phyloP scores from a whole-genome alignment of 2,329 filamentous ascomycete species.

The Sporothrix curviconia region DNA sequence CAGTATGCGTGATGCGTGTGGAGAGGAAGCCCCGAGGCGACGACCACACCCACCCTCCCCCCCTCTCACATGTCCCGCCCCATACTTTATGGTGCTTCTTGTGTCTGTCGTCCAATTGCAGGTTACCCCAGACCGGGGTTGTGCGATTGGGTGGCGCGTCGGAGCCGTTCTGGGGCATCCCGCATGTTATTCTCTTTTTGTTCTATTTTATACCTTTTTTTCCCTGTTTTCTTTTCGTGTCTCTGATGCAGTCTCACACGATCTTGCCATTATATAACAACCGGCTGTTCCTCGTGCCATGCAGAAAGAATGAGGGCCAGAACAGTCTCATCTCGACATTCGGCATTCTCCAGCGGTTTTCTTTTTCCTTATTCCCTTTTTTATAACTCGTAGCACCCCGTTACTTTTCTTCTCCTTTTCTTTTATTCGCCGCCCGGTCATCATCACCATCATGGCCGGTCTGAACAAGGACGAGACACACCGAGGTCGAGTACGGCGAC shows the following conservation, averaged over 20 bases:
- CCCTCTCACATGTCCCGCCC: too few species aligned
- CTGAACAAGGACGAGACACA: neutral
- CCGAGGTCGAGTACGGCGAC: conserved; percentile 3
- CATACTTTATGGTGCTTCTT: too few species aligned
- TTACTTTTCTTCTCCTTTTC: neutral
- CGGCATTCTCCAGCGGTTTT: neutral
- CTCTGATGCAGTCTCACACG: too few species aligned
- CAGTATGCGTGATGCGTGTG: too few species aligned
- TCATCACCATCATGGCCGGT: neutral
- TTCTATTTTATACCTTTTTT: neutral
- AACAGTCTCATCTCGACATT: neutral
- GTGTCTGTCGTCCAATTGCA: too few species aligned
- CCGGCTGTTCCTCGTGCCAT: neutral
- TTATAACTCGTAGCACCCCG: too few species aligned
- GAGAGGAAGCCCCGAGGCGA: too few species aligned
- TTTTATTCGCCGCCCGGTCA: neutral
- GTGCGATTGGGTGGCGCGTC: too few species aligned
- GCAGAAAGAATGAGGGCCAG: too few species aligned
- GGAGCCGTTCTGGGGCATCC: neutral
- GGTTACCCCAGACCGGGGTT: too few species aligned
- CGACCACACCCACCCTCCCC: too few species aligned
- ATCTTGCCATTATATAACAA: neutral
- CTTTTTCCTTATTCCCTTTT: too few species aligned
- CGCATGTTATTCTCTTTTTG: neutral
- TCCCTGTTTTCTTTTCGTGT: neutral